Percentiles rank a stretch among this genome's conserved stretches.
phyloP scores from a whole-genome alignment of 108 stramenopile genomes.

The Poteriospumella lacustris region DNA sequence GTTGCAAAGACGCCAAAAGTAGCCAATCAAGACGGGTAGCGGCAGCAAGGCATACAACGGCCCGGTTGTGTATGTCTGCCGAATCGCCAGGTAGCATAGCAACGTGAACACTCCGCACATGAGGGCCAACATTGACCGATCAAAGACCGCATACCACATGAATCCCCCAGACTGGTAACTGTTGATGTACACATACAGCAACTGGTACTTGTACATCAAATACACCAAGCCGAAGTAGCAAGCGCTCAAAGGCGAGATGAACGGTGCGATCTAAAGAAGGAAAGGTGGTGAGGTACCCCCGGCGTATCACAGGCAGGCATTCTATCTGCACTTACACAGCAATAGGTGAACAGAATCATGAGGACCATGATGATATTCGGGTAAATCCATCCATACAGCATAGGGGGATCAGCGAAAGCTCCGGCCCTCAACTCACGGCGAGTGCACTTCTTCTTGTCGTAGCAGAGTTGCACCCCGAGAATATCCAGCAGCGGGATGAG shows the following conservation, averaged over 20 bases:
- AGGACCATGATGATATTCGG: slow-evolving; percentile 30
- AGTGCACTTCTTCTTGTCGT: slow-evolving; percentile 14
- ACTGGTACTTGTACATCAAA: slow-evolving; percentile 32
- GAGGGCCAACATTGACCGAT: slow-evolving; percentile 28
- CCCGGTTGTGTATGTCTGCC: background rate
- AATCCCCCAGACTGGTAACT: slow-evolving; percentile 24
- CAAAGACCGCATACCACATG: slow-evolving; percentile 47
- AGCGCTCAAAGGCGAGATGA: slow-evolving; percentile 1
- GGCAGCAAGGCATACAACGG: slow-evolving; percentile 23
- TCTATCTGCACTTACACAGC: background rate
- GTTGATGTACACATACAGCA: slow-evolving; percentile 34
- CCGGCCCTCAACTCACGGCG: slow-evolving; percentile 2
- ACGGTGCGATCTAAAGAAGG: slow-evolving; percentile 22
- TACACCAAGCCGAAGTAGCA: slow-evolving; percentile 22
- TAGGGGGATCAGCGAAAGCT: slow-evolving; percentile 1
- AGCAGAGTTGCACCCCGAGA: background rate
- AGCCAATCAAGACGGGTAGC: background rate
- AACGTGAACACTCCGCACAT: background rate
- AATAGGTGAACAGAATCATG: slow-evolving; percentile 26
- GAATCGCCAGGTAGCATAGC: background rate
- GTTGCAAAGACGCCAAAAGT: background rate
- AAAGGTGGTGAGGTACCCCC: no score
- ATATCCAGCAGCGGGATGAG: background rate
- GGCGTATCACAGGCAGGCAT: no score
- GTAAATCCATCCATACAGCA: slow-evolving; percentile 34